A percentile compares a stretch with the other conserved stretches of the same genome.
These are phyloP conservation scores for Brassica cretica DNA, from an alignment of 345 rosid species.

Conservation along the genomic window DNA sequence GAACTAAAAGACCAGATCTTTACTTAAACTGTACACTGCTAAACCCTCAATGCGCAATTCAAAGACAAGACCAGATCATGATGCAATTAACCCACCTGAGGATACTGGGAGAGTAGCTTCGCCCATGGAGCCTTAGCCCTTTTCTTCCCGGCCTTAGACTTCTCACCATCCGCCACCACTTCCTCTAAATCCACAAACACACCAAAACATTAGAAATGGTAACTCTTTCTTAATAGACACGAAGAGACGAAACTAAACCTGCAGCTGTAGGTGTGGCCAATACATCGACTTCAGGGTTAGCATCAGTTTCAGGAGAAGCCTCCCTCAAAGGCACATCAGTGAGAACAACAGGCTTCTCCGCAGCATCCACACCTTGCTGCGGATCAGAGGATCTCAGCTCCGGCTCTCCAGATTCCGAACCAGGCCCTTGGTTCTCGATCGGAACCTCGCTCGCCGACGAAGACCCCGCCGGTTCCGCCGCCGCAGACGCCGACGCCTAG, in stretches of 20 bases:
- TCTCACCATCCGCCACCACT: slow-evolving; percentile 24
- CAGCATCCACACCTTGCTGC: background rate
- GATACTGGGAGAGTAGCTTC: slow-evolving; percentile 80
- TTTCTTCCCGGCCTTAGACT: slow-evolving; percentile 38
- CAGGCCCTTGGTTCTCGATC: background rate
- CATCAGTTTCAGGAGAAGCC: background rate
- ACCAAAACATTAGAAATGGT: slow-evolving; percentile 19
- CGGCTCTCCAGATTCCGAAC: slow-evolving; percentile 1
- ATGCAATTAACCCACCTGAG: slow-evolving; percentile 47
- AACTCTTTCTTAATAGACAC: background rate
- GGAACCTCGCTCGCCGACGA: background rate
- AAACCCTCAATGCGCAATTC: slow-evolving; percentile 9
- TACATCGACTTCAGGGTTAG: background rate
- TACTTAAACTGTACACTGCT: background rate
- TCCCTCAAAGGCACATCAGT: background rate
- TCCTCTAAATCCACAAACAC: slow-evolving; percentile 48
- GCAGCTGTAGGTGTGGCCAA: background rate
- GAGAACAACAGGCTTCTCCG: background rate
- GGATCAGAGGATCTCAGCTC: slow-evolving; percentile 1
- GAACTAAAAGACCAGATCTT: slow-evolving; percentile 27
- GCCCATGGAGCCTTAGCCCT: slow-evolving; percentile 71
- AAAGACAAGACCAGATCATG: no score
- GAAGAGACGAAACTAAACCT: slow-evolving; percentile 13
- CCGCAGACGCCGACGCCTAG: background rate
- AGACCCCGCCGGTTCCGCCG: slow-evolving; percentile 5